Percentiles rank a stretch among this genome's conserved stretches.
Conservation (phyloP, 2,329 filamentous ascomycete species). For the Plenodomus biglobosus region DNA sequence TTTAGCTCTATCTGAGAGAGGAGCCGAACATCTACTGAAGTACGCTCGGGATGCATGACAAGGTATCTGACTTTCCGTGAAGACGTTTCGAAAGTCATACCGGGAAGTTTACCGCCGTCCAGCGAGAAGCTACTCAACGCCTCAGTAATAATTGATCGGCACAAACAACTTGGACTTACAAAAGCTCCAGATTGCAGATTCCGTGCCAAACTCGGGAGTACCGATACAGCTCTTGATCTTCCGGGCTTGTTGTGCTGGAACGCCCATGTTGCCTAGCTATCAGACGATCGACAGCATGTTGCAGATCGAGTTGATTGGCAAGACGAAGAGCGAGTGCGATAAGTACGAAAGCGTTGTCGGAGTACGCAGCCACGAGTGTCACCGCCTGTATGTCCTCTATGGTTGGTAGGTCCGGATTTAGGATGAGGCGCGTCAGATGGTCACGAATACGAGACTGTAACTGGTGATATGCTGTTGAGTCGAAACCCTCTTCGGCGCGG, state of each 20-base stretch:
- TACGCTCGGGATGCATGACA: constrained; percentile 48
- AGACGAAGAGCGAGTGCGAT: constrained; percentile 55
- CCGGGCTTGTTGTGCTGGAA: constrained; percentile 9
- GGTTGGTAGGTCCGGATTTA: constrained; percentile 44
- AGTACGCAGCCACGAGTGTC: constrained; percentile 56
- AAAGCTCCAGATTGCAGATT: constrained; percentile 55
- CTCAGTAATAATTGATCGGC: neutral
- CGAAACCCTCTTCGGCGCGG: constrained; percentile 49
- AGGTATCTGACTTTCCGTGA: constrained; percentile 51
- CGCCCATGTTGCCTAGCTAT: constrained; percentile 30
- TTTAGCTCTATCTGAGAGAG: constrained; percentile 57
- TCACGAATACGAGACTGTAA: constrained; percentile 37
- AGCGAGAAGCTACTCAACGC: constrained; percentile 44
- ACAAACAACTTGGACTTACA: constrained; percentile 16
- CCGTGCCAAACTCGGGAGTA: constrained; percentile 55
- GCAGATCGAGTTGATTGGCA: constrained; percentile 53
- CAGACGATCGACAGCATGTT: constrained; percentile 44
- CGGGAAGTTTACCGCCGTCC: constrained; percentile 50
- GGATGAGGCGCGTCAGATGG: constrained; percentile 52
- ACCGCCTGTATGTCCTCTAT: constrained; percentile 57
- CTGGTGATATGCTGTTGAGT: constrained; percentile 43
- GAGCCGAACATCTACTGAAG: constrained; percentile 54
- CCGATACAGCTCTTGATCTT: constrained; percentile 41
- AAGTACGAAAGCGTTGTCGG: constrained; percentile 54
- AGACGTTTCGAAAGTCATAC: constrained; percentile 41